phyloP scores from a whole-genome alignment of 768 basidiomycete genomes.

The Leccinum aurantiacum region DNA sequence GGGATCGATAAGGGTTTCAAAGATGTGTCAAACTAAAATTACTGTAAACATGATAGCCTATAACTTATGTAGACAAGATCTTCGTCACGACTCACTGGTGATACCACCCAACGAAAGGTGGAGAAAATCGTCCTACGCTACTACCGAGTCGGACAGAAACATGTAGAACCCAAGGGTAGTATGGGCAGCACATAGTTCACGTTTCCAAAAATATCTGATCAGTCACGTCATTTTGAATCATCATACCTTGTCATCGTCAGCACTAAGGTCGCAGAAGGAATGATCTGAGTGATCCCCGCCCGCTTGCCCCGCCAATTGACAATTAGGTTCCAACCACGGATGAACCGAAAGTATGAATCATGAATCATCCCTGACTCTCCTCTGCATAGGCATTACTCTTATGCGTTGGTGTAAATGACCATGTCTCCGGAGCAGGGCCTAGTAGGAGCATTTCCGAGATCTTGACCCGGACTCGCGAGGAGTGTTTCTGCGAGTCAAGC shows the following conservation, averaged over 20 bases:
- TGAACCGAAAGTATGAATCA: slow-evolving; percentile 17
- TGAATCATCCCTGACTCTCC: slow-evolving; percentile 56
- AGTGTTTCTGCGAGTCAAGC: slow-evolving; percentile 63
- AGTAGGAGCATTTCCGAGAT: slow-evolving; percentile 90
- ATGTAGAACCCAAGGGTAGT: too few species aligned
- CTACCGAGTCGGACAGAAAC: too few species aligned
- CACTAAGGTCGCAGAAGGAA: background rate
- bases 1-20: slow-evolving; percentile 2
- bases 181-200: background rate
- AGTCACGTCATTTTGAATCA: background rate
- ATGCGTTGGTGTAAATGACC: slow-evolving; percentile 90
- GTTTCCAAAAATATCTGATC: background rate
- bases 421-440: slow-evolving; percentile 79
- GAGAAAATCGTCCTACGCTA: too few species aligned
- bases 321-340: too few species aligned
- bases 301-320: too few species aligned
- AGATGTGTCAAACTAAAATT: slow-evolving; percentile 4
- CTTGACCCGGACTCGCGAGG: slow-evolving; percentile 84
- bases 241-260: background rate
- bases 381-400: slow-evolving; percentile 79
- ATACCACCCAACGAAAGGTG: background rate
- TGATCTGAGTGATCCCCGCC: background rate
- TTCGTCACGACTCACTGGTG: background rate
- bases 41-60: background rate
- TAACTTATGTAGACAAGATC: background rate